A percentile compares a stretch with the other conserved stretches of the same genome.
These are phyloP conservation scores for Aspergillus persii DNA, from an alignment of 2,329 filamentous ascomycete genomes.

Conservation along the genomic window DNA sequence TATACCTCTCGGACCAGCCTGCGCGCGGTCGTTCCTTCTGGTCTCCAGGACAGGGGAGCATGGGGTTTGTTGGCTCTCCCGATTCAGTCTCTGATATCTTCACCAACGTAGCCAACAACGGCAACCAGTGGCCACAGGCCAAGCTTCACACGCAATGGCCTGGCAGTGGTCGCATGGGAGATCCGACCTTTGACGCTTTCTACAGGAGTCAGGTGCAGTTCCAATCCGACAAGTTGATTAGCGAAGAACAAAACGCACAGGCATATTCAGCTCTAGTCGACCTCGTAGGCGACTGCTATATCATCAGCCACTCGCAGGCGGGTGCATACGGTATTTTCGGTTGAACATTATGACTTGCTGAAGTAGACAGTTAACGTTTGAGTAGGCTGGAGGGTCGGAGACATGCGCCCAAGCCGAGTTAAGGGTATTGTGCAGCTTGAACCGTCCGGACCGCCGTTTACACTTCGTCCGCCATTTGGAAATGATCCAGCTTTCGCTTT, in stretches of 20 bases:
- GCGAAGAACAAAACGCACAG: conserved; percentile 15
- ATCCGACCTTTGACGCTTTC: conserved; percentile 26
- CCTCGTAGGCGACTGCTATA: conserved; percentile 19
- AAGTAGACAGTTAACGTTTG: not conserved
- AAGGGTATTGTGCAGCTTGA: conserved; percentile 53
- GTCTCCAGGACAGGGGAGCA: conserved; percentile 16
- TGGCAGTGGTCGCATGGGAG: conserved; percentile 31
- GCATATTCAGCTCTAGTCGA: conserved; percentile 23
- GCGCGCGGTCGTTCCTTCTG: conserved; percentile 34
- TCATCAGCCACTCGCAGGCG: conserved; percentile 52
- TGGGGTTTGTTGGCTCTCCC: conserved; percentile 15
- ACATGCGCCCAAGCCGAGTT: conserved; percentile 49
- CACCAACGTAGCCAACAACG: conserved; percentile 28
- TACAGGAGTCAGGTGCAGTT: conserved; percentile 20
- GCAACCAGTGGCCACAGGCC: conserved; percentile 35
- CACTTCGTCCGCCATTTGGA: conserved; percentile 13
- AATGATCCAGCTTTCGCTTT: conserved; percentile 12
- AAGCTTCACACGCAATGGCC: conserved; percentile 41
- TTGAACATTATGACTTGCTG: not conserved
- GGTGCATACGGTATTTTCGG: conserved; percentile 32
- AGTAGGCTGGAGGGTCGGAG: conserved; percentile 45
- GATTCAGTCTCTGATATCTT: conserved; percentile 28
- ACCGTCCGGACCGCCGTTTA: conserved; percentile 49
- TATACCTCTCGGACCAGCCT: conserved; percentile 46
- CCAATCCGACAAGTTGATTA: conserved; percentile 10